Conservation (phyloP, 2,329 filamentous ascomycete species). For the Biscogniauxia marginata region DNA sequence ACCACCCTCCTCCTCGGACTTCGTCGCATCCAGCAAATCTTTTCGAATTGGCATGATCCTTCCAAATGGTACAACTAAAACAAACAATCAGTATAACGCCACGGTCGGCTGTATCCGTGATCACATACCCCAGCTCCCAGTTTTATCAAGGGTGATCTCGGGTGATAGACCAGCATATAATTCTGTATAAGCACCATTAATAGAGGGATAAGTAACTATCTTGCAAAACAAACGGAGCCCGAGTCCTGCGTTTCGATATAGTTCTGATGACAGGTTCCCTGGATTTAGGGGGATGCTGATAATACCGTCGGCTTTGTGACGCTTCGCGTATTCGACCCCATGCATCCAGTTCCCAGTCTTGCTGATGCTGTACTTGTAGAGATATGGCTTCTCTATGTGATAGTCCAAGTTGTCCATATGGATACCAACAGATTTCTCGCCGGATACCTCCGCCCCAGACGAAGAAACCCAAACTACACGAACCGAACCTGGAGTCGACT, state of each 20-base stretch:
- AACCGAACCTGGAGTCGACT: constrained; percentile 6
- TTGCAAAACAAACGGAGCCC: neutral
- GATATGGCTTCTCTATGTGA: constrained; percentile 9
- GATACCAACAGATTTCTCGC: constrained; percentile 17
- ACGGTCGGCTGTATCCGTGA: neutral
- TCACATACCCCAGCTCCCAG: constrained; percentile 1
- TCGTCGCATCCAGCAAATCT: constrained; percentile 10
- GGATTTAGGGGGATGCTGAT: constrained; percentile 11
- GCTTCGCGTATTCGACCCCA: constrained; percentile 11
- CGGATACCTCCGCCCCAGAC: constrained; percentile 12
- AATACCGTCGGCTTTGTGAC: constrained; percentile 9
- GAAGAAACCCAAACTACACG: constrained; percentile 31
- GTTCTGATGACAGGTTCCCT: constrained; percentile 9
- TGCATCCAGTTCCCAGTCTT: constrained; percentile 14
- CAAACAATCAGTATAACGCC: neutral
- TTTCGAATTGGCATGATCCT: neutral
- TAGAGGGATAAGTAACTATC: neutral
- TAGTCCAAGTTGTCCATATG: constrained; percentile 23
- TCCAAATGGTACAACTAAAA: constrained; percentile 3
- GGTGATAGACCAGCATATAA: constrained; percentile 15
- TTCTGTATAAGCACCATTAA: constrained; percentile 9
- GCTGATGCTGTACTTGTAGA: constrained; percentile 18
- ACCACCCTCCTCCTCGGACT: constrained; percentile 7
- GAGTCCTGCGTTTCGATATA: neutral
- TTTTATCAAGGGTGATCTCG: constrained; percentile 3